These are phyloP conservation scores for Aspergillus glaucus DNA, from an alignment of 2,329 filamentous ascomycete species.

Conservation along the genomic window DNA sequence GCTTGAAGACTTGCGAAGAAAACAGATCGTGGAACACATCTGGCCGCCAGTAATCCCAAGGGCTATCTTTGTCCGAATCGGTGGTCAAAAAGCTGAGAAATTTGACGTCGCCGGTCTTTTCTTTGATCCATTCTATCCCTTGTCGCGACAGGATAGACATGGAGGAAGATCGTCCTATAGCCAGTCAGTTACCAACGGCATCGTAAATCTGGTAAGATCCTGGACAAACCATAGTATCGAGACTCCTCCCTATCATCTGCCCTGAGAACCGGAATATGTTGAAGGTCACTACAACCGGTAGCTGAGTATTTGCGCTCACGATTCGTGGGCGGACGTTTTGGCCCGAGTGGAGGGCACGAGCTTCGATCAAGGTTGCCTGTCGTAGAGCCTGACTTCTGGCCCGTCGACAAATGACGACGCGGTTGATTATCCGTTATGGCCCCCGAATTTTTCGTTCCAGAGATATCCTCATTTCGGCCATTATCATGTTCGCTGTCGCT, in stretches of 20 bases:
- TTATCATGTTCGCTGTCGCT: constrained; percentile 9
- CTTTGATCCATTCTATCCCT: constrained; percentile 93
- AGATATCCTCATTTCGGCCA: constrained; percentile 36
- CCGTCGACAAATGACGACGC: constrained; percentile 2
- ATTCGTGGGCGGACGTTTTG: not conserved
- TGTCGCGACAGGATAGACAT: constrained; percentile 96
- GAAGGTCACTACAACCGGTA: constrained; percentile 39
- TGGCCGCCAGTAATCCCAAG: constrained; percentile 93
- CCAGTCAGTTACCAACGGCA: not conserved
- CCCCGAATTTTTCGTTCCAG: constrained; percentile 29
- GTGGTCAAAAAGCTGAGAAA: constrained; percentile 84
- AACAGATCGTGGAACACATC: constrained; percentile 92
- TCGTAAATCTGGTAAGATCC: not conserved
- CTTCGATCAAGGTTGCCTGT: constrained; percentile 10
- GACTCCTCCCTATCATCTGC: constrained; percentile 87
- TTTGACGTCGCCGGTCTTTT: constrained; percentile 84
- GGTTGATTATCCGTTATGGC: constrained; percentile 14
- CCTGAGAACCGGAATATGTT: constrained; percentile 71
- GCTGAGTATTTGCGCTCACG: constrained; percentile 28
- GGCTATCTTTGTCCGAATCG: constrained; percentile 75
- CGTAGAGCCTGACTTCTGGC: constrained; percentile 1
- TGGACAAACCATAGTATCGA: constrained; percentile 59
- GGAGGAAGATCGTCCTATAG: constrained; percentile 74
- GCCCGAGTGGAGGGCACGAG: constrained; percentile 11
- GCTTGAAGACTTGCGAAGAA: constrained; percentile 70